Evolutionary conservation across 805 yeast species (phyloP).

Genomic region (Pichia manshurica): DNA sequence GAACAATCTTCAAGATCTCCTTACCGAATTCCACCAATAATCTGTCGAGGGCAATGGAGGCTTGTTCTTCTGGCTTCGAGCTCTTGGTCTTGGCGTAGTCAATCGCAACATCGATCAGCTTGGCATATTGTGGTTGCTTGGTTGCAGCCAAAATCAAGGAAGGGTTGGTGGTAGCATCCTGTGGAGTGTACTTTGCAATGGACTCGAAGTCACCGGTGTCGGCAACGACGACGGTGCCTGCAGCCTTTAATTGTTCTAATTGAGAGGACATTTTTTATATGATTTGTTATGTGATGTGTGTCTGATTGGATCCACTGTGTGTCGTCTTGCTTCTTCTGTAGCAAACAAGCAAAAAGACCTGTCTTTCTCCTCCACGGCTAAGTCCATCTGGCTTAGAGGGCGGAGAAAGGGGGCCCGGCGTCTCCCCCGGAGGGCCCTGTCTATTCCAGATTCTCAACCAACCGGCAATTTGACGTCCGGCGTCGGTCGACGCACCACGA

Average conservation of each 20-base stretch:
- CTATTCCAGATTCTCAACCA: too few relatives aligned
- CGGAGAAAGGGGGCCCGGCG: too few relatives aligned
- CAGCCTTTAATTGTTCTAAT: constrained; percentile 85
- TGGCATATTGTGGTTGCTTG: constrained; percentile 81
- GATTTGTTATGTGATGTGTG: neutral
- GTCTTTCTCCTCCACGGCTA: neutral
- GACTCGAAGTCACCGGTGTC: constrained; percentile 99
- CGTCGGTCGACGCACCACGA: neutral
- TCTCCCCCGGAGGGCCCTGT: too few relatives aligned
- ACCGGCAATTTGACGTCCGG: too few relatives aligned
- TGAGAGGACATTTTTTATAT: constrained; percentile 52
- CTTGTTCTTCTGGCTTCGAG: constrained; percentile 57
- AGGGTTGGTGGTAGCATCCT: constrained; percentile 99
- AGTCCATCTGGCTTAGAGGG: neutral
- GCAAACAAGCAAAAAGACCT: too few relatives aligned
- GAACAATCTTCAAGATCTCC: constrained; percentile 88
- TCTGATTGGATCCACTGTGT: neutral
- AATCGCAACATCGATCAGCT: constrained; percentile 86
- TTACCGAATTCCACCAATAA: constrained; percentile 94
- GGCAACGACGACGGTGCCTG: constrained; percentile 95
- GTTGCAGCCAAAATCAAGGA: constrained; percentile 95
- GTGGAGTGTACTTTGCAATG: constrained; percentile 96
- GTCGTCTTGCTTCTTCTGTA: too few relatives aligned
- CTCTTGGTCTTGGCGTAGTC: constrained; percentile 71
- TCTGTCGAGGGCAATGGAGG: constrained; percentile 80